A percentile compares a stretch with the other conserved stretches of the same genome.
Evolutionary conservation across 164 flowering plant species (phyloP).

Genomic region (Berberis thunbergii): DNA sequence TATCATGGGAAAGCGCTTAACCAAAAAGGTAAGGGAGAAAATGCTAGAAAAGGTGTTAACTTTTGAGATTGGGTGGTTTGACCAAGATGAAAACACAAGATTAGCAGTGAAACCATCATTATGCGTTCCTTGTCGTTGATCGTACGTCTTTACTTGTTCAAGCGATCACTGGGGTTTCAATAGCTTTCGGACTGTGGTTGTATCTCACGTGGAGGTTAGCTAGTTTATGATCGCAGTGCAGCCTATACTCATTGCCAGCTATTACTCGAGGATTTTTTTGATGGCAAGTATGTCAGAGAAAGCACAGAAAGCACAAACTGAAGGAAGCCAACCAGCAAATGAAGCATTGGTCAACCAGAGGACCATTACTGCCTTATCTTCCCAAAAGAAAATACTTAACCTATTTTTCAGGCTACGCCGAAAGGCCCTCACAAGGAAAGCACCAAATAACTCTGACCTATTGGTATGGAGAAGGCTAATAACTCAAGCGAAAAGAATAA

Average conservation of each 20-base stretch:
- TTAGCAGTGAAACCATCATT: slow-evolving; percentile 46
- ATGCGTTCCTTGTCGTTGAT: slow-evolving; percentile 38
- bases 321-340: slow-evolving; percentile 17
- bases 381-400: slow-evolving; percentile 9
- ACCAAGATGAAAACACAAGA: slow-evolving; percentile 65
- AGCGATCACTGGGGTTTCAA: slow-evolving; percentile 22
- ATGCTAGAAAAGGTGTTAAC: slow-evolving; percentile 82
- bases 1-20: slow-evolving; percentile 78
- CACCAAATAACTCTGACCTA: slow-evolving; percentile 12
- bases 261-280: slow-evolving; percentile 27
- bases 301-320: slow-evolving; percentile 15
- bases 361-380: slow-evolving; percentile 18
- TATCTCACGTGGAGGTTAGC: slow-evolving; percentile 34
- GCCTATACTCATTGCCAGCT: slow-evolving; percentile 31
- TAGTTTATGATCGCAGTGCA: slow-evolving; percentile 34
- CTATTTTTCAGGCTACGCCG: background rate
- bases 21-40: slow-evolving; percentile 65
- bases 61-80: slow-evolving; percentile 89
- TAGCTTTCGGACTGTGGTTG: slow-evolving; percentile 27
- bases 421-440: slow-evolving; percentile 13
- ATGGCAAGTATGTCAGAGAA: slow-evolving; percentile 33
- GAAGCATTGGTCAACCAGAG: slow-evolving; percentile 23
- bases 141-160: slow-evolving; percentile 36
- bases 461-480: slow-evolving; percentile 27
- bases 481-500: background rate